Percentiles rank a stretch among this genome's conserved stretches.
Conservation (phyloP, 2,329 filamentous ascomycete genomes). For the Arthrobotrys musiformis region DNA sequence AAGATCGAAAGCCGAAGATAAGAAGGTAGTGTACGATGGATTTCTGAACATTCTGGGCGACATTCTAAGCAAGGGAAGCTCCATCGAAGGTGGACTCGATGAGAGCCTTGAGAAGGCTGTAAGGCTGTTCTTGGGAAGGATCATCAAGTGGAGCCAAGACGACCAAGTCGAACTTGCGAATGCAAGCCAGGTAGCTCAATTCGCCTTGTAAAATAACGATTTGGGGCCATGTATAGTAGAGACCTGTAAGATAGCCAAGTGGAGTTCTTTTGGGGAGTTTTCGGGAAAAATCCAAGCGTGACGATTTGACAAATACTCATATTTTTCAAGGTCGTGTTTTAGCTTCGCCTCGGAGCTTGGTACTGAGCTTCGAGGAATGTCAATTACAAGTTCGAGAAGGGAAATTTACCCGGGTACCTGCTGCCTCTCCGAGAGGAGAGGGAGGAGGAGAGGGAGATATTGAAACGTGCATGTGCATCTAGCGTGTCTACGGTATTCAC, state of each 20-base stretch:
- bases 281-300: conserved; percentile 8
- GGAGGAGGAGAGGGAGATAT: neutral
- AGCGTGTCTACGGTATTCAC: neutral
- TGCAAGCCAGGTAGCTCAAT: conserved; percentile 15
- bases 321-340: conserved; percentile 1
- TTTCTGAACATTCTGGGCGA: conserved; percentile 32
- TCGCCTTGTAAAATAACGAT: conserved; percentile 21
- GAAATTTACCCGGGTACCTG: conserved; percentile 19
- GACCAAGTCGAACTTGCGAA: conserved; percentile 30
- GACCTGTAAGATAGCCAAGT: conserved; percentile 18
- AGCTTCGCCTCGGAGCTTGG: neutral
- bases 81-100: conserved; percentile 41
- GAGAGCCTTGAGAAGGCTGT: conserved; percentile 50
- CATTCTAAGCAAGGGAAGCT: conserved; percentile 31
- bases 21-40: conserved; percentile 39
- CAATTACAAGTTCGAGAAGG: conserved; percentile 18
- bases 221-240: conserved; percentile 19
- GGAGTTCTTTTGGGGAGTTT: conserved; percentile 31
- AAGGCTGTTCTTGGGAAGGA: conserved; percentile 42
- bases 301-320: neutral
- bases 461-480: neutral
- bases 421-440: too few species aligned
- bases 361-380: conserved; percentile 6
- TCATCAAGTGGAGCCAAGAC: conserved; percentile 35
- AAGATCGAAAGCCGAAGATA: conserved; percentile 37